Conservation (phyloP, 768 basidiomycete species). For the Daedaleopsis nitida region DNA sequence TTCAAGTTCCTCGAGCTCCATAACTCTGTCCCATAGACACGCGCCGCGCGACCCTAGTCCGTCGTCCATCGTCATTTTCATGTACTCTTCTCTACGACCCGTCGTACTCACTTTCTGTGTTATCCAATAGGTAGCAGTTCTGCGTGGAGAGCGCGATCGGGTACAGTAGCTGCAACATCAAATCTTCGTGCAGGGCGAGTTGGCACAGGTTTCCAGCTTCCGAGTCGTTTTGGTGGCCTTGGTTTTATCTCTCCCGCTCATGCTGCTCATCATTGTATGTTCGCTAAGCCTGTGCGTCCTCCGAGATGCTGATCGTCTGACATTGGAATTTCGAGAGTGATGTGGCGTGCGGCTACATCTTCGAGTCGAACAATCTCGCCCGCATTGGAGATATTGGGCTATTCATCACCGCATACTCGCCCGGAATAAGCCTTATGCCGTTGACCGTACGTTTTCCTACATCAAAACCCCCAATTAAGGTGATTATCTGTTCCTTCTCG, state of each 20-base stretch:
- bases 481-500: too few relatives aligned
- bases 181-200: conserved; percentile 67
- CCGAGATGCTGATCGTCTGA: too few relatives aligned
- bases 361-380: conserved; percentile 22
- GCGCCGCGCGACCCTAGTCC: conserved; percentile 57
- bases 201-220: conserved; percentile 53
- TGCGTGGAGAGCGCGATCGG: conserved; percentile 78
- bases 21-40: conserved; percentile 65
- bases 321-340: too few relatives aligned
- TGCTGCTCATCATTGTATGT: conserved; percentile 46
- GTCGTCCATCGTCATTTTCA: conserved; percentile 58
- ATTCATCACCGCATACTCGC: conserved; percentile 68
- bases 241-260: conserved; percentile 50
- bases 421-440: conserved; percentile 87
- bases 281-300: conserved; percentile 5
- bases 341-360: neutral
- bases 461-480: too few relatives aligned
- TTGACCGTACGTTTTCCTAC: conserved; percentile 43
- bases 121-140: conserved; percentile 62
- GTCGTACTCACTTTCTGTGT: neutral
- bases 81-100: neutral
- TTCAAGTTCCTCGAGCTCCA: conserved; percentile 62
- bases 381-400: conserved; percentile 51
- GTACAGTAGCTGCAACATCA: conserved; percentile 76
- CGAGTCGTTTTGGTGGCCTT: conserved; percentile 58